These are phyloP conservation scores for Clohesyomyces aquaticus DNA, from an alignment of 495 filamentous ascomycete species.

Conservation along the genomic window DNA sequence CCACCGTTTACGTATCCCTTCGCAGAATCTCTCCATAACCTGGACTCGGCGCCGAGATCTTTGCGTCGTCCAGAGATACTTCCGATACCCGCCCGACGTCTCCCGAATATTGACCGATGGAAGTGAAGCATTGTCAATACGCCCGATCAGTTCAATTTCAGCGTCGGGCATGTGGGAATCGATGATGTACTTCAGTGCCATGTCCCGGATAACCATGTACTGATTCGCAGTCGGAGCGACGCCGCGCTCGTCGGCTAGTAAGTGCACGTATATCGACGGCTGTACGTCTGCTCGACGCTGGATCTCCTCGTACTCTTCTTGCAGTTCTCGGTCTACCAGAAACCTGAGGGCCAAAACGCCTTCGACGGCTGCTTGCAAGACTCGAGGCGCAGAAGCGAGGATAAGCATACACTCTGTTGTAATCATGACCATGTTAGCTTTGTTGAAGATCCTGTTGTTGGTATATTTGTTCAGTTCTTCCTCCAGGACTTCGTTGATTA, in stretches of 20 bases:
- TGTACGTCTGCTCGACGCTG: conserved; percentile 14
- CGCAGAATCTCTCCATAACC: conserved; percentile 13
- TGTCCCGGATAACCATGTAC: conserved; percentile 15
- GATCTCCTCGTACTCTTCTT: conserved; percentile 15
- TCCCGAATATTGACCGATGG: neutral
- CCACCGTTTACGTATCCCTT: conserved; percentile 6
- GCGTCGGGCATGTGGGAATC: no score
- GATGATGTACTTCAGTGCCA: conserved; percentile 14
- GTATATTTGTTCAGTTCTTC: conserved; percentile 30
- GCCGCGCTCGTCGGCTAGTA: conserved; percentile 21
- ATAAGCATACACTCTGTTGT: conserved; percentile 30
- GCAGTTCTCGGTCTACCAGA: conserved; percentile 4
- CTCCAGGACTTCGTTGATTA: conserved; percentile 17
- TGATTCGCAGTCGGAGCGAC: conserved; percentile 22
- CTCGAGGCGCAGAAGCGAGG: conserved; percentile 17
- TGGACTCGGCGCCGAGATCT: conserved; percentile 5
- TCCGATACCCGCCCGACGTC: conserved; percentile 1
- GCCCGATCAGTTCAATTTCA: neutral
- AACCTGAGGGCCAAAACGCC: conserved; percentile 11
- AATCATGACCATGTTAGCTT: conserved; percentile 3
- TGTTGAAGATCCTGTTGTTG: conserved; percentile 4
- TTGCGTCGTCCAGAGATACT: conserved; percentile 18
- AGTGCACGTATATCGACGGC: conserved; percentile 31
- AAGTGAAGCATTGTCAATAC: conserved; percentile 18
- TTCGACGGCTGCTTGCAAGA: conserved; percentile 23